Evolutionary conservation across 805 yeast species (phyloP), one percentile per base, ranked within the genome.

Genomic region (Starmera caribaea): DNA sequence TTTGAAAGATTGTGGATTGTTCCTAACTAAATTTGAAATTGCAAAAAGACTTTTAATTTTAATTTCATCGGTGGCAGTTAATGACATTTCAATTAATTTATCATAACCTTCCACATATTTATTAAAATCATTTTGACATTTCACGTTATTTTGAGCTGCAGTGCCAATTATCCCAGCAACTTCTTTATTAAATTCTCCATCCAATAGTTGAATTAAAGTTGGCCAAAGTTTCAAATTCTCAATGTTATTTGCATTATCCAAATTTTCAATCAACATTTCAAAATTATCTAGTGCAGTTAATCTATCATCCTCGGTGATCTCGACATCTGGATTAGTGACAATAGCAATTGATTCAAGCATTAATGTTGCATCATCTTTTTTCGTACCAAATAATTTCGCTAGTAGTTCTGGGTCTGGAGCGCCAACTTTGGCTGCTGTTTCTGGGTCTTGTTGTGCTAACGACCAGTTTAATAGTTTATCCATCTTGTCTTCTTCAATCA

Each of bases 391-490:
- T 29, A 92, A 69, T 61, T 87, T 83, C 11, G 82, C 76, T 36
- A 92, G 62, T 42, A 80, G 63, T 51, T 83, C 74, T n/a, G 92
- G 86, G 57, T 88, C 95, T 15, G 88, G 87, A 9, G 69, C 64
- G 1, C 89, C 88, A 5, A 74, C 74, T 45, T 68, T 73, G 4
- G 63, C 72, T 38, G 71, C 70, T 2, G 87, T 82, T 39, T 76
- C 85, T 41, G 80, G 70, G 49, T 84, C 90, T 11, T 79, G 81
- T 70, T 42, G 87, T 72, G 55, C 82, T 76, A 33, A 89, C 83
- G 97, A 88, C 98, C 98, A 90, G 50, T 88, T 85, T 46, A 90
- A 61, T 45, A 90, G 61, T 60, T 89, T 89, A 44, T 90, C 97
- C 97, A 90, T 90, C 13, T 30, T 55, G 30, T 32, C 7, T 21